Conservation (phyloP, 192 early-diverging fungal genomes). For the Podila epicladia region DNA sequence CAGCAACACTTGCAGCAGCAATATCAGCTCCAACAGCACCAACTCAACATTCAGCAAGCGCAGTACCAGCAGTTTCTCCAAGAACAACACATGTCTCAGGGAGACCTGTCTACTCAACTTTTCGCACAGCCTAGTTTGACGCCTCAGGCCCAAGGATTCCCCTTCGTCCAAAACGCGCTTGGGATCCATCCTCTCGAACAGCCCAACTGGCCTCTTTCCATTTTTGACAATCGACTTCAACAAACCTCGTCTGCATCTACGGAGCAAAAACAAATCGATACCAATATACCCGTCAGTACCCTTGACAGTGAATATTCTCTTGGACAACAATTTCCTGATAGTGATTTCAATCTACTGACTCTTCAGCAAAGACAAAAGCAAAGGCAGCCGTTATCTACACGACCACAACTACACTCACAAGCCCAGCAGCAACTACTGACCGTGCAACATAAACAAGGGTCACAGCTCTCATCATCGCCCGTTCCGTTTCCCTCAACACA, state of each 20-base stretch:
- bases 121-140: no score
- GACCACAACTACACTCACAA: not conserved
- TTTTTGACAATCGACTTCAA: no score
- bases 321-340: not conserved
- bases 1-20: not conserved
- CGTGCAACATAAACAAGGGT: not conserved
- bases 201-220: no score
- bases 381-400: not conserved
- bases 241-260: no score
- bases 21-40: not conserved
- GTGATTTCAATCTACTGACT: constrained; percentile 3
- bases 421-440: not conserved
- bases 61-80: not conserved
- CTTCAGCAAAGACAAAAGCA: not conserved
- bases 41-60: not conserved
- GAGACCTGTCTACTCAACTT: no score
- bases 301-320: not conserved
- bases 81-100: not conserved
- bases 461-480: not conserved
- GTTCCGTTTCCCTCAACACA: not conserved
- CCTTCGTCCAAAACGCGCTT: no score
- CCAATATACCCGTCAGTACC: not conserved
- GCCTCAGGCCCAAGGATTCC: no score
- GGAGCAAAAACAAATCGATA: no score
- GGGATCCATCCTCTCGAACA: no score